A percentile compares a stretch with the other conserved stretches of the same genome.
These are phyloP conservation scores for Ceratocystis alfenasii DNA, from an alignment of 2,329 filamentous ascomycete species.

Conservation along the genomic window DNA sequence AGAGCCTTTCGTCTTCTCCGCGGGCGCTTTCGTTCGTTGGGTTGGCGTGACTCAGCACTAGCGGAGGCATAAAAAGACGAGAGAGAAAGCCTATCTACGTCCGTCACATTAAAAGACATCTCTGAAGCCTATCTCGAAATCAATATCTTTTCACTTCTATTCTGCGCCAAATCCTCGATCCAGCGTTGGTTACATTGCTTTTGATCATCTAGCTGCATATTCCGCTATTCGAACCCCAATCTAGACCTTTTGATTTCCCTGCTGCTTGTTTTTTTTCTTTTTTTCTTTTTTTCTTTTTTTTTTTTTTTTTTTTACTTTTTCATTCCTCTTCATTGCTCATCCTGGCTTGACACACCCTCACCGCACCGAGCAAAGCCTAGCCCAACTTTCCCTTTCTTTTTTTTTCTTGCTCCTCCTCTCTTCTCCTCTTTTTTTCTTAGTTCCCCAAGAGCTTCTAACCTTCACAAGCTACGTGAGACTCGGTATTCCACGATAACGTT, in stretches of 20 bases:
- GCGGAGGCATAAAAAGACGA: neutral
- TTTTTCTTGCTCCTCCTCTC: conserved; percentile 7
- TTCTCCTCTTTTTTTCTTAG: conserved; percentile 4
- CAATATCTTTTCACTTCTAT: neutral
- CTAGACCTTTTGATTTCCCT: neutral
- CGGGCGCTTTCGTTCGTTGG: neutral
- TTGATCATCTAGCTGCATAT: conserved; percentile 5
- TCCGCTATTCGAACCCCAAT: conserved; percentile 2
- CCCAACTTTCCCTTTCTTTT: conserved; percentile 7
- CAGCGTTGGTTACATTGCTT: neutral
- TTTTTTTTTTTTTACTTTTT: neutral
- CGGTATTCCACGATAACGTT: neutral
- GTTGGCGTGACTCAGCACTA: neutral
- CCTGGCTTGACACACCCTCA: conserved; percentile 2
- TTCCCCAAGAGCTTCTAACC: neutral
- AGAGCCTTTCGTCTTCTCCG: neutral
- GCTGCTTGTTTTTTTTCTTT: neutral
- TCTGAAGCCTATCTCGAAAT: neutral
- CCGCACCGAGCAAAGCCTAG: neutral
- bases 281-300: neutral
- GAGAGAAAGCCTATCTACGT: neutral
- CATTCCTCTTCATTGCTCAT: neutral
- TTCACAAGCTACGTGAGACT: conserved; percentile 4
- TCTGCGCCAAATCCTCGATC: neutral
- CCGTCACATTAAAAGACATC: neutral